These are phyloP conservation scores for Adansonia digitata DNA, from an alignment of 345 rosid genomes.

Conservation along the genomic window DNA sequence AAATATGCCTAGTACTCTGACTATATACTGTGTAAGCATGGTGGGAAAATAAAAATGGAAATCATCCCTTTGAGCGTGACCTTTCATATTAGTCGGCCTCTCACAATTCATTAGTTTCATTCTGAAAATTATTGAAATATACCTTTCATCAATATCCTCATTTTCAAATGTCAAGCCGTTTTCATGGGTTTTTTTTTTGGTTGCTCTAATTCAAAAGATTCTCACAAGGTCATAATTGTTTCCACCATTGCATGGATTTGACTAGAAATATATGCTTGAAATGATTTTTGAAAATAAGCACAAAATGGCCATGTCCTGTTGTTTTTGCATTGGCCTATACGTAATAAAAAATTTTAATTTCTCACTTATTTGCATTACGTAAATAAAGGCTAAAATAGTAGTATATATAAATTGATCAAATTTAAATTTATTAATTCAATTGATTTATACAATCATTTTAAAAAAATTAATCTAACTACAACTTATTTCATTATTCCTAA, in stretches of 20 bases:
- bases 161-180: not conserved
- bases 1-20: not conserved
- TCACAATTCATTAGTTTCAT: not conserved
- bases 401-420: not conserved
- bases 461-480: too few species aligned
- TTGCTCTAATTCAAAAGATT: constrained; percentile 8
- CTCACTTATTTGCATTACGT: not conserved
- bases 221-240: constrained; percentile 4
- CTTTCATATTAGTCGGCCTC: not conserved
- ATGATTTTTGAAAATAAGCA: not conserved
- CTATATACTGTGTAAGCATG: not conserved
- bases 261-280: not conserved
- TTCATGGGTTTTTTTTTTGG: not conserved
- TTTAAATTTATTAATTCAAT: too few species aligned
- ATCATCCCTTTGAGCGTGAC: not conserved
- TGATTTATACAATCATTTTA: too few species aligned
- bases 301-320: not conserved
- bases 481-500: too few species aligned
- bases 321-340: not conserved
- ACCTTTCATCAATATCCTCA: not conserved
- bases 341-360: not conserved
- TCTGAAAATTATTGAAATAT: not conserved
- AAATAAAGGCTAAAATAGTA: too few species aligned
- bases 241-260: not conserved
- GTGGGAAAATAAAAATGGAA: not conserved